These are phyloP conservation scores for Saccharomycopsis selenospora DNA, from an alignment of 805 yeast genomes.

Conservation along the genomic window DNA sequence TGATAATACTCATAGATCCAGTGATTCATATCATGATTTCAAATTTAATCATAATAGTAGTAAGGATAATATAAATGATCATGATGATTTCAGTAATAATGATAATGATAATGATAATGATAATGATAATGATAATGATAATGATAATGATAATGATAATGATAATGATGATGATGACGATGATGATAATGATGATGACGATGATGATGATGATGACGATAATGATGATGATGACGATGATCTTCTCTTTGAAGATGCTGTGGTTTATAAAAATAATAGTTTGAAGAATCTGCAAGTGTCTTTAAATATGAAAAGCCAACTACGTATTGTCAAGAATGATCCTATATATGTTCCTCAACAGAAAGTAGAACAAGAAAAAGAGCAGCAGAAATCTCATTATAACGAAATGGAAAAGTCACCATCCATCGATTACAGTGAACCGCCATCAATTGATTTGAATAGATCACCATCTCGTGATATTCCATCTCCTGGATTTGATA, in stretches of 20 bases:
- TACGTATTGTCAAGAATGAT: not conserved
- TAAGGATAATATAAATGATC: not conserved
- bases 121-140: slow-evolving; percentile 1
- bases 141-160: not conserved
- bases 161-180: slow-evolving; percentile 2
- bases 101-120: not conserved
- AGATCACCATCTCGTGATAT: not conserved
- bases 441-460: not conserved
- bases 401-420: not conserved
- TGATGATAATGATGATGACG: not conserved
- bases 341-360: not conserved
- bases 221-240: slow-evolving; percentile 2
- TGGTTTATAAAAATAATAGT: too few species aligned
- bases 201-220: not conserved
- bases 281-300: not conserved
- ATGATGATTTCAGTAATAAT: not conserved
- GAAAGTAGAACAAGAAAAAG: not conserved
- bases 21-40: not conserved
- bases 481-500: not conserved
- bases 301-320: not conserved
- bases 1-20: not conserved
- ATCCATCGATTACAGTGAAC: not conserved
- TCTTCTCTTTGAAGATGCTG: not conserved
- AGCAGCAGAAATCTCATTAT: too few species aligned
- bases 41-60: not conserved